Evolutionary conservation across 768 basidiomycete species (phyloP), one percentile per base, ranked within the genome.

Genomic region (Peribolospora baueri): DNA sequence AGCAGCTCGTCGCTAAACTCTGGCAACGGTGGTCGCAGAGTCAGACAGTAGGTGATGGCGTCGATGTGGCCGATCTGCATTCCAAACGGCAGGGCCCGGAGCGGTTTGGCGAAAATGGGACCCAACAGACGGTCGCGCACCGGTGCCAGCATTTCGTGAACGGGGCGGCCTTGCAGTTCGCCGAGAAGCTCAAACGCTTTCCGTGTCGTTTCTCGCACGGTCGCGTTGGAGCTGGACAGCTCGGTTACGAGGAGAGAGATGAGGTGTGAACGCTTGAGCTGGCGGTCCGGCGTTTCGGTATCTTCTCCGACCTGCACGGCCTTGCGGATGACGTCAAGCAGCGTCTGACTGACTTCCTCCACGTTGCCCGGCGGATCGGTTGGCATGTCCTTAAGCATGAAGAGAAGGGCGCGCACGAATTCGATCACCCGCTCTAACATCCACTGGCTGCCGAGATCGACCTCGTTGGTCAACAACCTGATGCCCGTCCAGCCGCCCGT

Each of bases 11-110:
- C 91, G 59, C 85, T 86, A 46, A 88, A 72, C 61, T 93, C 88
- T 2, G 87, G 79, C 37, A 97, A 74, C 0, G 86, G 84, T 7
- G 93, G 90, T 38, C 84, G 76, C 42, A 95, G 71, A 56, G 77
- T 82, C 58, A 98, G 77, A 65, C 86, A 85, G 66, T 88, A 98
- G 7, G 90, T 82, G 57, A 97, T 79, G 13, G 87, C 87, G 62
- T 97, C 93, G 57, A 97, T 87, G 76, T 95, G 88, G 40, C 90
- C 93, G 56, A 97, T 93, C 66, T 97, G 93, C 62, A 86, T 85
- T 11, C 81, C 74, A 65, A 95, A 90, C 2, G 88, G 88, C 37
- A 98, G 74, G 0, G 93, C 93, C 53, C 93, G 75, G 14, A 98
- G 74, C 9, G 93, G 93, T 64, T 97, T 95, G n/a, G 83, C 84